Conservation (phyloP, 2,329 filamentous ascomycete species). For the Escovopsis weberi region DNA sequence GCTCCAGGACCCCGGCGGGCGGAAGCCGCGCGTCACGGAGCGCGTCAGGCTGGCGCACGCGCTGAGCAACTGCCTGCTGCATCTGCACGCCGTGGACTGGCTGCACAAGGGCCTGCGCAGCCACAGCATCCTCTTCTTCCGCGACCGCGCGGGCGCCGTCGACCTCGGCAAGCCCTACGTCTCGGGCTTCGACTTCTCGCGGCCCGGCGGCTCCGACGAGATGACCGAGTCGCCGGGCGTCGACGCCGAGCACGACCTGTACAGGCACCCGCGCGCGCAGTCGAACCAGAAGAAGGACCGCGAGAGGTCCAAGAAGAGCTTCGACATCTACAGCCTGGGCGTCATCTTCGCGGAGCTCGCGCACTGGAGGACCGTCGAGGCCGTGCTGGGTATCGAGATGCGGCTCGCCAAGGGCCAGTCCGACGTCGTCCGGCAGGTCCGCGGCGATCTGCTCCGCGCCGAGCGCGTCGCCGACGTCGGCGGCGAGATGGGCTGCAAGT, state of each 20-base stretch:
- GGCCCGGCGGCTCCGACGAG: conserved; percentile 34
- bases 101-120: conserved; percentile 43
- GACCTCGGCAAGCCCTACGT: conserved; percentile 29
- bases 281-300: conserved; percentile 16
- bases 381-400: conserved; percentile 25
- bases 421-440: conserved; percentile 22
- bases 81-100: conserved; percentile 41
- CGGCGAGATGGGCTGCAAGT: conserved; percentile 25
- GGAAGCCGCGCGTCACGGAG: conserved; percentile 34
- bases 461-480: conserved; percentile 19
- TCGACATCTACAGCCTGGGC: conserved; percentile 38
- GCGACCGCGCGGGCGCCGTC: conserved; percentile 14
- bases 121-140: conserved; percentile 39
- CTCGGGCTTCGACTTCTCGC: conserved; percentile 40
- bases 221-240: conserved; percentile 33
- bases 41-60: conserved; percentile 36
- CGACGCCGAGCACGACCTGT: conserved; percentile 31
- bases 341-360: conserved; percentile 38
- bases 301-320: conserved; percentile 30
- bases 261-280: conserved; percentile 32
- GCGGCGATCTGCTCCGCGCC: conserved; percentile 17
- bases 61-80: conserved; percentile 37
- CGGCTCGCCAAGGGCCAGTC: conserved; percentile 19
- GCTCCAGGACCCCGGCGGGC: conserved; percentile 19
- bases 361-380: conserved; percentile 34